Evolutionary conservation across 2,329 filamentous ascomycete genomes (phyloP).

Genomic region (Aspergillus sp.): DNA sequence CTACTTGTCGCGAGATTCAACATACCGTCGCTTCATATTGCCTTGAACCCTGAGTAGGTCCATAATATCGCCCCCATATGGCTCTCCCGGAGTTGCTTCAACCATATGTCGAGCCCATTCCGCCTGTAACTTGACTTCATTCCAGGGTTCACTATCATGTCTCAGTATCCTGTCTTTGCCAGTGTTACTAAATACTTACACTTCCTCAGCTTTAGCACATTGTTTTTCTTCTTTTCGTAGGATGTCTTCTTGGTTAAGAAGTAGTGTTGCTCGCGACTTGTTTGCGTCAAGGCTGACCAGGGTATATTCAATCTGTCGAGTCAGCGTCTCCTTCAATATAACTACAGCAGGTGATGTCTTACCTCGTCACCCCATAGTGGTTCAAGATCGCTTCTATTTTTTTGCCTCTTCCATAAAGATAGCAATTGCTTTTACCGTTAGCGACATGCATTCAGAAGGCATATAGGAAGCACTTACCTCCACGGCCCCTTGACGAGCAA

Average conservation of each 20-base stretch:
- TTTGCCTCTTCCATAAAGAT: constrained; percentile 12
- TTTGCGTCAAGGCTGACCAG: constrained; percentile 10
- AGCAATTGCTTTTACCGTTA: constrained; percentile 14
- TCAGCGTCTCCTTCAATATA: background rate
- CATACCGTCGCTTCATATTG: constrained; percentile 22
- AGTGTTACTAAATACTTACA: background rate
- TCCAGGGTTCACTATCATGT: background rate
- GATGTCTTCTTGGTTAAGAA: constrained; percentile 15
- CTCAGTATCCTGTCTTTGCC: background rate
- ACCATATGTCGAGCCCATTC: constrained; percentile 20
- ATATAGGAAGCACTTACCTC: background rate
- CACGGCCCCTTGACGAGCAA: constrained; percentile 2
- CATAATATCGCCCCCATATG: constrained; percentile 13
- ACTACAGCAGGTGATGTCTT: background rate
- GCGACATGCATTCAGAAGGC: background rate
- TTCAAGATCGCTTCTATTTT: background rate
- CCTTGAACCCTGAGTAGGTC: constrained; percentile 18
- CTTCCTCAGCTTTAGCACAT: background rate
- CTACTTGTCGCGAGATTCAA: no score
- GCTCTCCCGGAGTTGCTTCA: constrained; percentile 21
- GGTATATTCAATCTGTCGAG: constrained; percentile 14
- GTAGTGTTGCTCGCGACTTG: constrained; percentile 12
- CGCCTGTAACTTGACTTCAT: constrained; percentile 11
- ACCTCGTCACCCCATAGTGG: constrained; percentile 21
- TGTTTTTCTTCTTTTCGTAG: constrained; percentile 4